Base-by-base conservation (phyloP, 192 early-diverging fungal species). In the Gorgonomyces haynaldii region DNA sequence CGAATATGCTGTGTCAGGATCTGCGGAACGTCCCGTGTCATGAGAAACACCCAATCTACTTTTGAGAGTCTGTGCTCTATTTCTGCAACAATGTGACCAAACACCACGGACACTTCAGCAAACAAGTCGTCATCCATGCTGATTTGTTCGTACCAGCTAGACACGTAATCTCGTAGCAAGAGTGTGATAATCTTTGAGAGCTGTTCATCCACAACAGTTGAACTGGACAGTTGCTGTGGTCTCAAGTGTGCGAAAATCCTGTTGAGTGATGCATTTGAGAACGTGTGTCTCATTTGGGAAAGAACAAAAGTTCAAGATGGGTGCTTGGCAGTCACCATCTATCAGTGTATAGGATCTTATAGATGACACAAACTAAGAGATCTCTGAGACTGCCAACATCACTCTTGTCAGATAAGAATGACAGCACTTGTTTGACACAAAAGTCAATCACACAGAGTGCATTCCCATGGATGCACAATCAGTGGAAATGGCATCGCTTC, bases 101-200 rank as follows among this genome's bases (percentile, higher is more conserved):
- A 32, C 10, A 29, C 13, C 19, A 22, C 13, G 13, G 62, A 5
- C 10, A 66, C 9, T 45, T 66, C 56, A 13, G 26, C 22, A 12
- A 61, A 38, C n/a, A 66, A 66, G 29, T 66, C 64, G 12, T 65
- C 37, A 32, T 63, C 58, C 12, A 25, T 3, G 6, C 53, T 57
- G 5, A 66, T n/a, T 6, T 10, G 1, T 23, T 27, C 19, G 37
- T 56, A 66, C 63, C 63, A 65, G 9, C 20, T 9, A 12, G 45
- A 39, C 12, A 65, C 37, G 34, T 51, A 65, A 24, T 65, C 63
- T 20, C 43, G 28, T 25, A 63, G 37, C 20, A 65, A 26, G 0
- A 53, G 32, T 4, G 39, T 19, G 6, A 65, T 23, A 21, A 65
- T 25, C 28, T 50, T 43, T 20, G 34, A 23, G 9, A 65, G 36